Conservation (phyloP, 31 red algal genomes). For the Odonthalia washingtoniensis region DNA sequence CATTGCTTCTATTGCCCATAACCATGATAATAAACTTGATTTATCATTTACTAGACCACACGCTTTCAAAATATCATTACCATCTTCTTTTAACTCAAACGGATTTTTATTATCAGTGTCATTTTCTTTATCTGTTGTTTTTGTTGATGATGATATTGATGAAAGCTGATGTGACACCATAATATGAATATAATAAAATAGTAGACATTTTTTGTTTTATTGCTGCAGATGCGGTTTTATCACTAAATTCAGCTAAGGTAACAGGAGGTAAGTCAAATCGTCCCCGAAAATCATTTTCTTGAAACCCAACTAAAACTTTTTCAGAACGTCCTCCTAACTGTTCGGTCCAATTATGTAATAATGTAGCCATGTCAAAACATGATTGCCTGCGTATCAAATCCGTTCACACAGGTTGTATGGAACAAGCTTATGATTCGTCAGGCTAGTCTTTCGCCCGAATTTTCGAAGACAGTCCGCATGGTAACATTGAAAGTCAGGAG, state of each 20-base stretch:
- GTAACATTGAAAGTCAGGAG: too few species aligned
- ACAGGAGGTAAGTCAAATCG: conserved; percentile 69
- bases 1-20: conserved; percentile 70
- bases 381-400: conserved; percentile 48
- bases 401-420: conserved; percentile 70
- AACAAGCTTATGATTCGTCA: too few species aligned
- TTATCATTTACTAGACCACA: conserved; percentile 92
- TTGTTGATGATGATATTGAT: too few species aligned
- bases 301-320: conserved; percentile 72
- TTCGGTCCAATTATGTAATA: conserved; percentile 61
- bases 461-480: too few species aligned
- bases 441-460: too few species aligned
- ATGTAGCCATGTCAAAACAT: conserved; percentile 65
- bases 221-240: neutral
- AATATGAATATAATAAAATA: conserved; percentile 87
- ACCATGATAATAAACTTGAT: conserved; percentile 81
- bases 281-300: conserved; percentile 61
- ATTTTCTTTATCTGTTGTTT: too few species aligned
- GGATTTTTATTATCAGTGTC: conserved; percentile 80
- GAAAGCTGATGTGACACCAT: conserved; percentile 80
- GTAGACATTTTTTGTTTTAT: conserved; percentile 67
- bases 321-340: conserved; percentile 58
- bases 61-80: conserved; percentile 84
- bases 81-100: conserved; percentile 58
- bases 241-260: conserved; percentile 50